Evolutionary conservation across 1,284 basidiomycete species (phyloP).

Genomic region (Rhodotorula sp.): DNA sequence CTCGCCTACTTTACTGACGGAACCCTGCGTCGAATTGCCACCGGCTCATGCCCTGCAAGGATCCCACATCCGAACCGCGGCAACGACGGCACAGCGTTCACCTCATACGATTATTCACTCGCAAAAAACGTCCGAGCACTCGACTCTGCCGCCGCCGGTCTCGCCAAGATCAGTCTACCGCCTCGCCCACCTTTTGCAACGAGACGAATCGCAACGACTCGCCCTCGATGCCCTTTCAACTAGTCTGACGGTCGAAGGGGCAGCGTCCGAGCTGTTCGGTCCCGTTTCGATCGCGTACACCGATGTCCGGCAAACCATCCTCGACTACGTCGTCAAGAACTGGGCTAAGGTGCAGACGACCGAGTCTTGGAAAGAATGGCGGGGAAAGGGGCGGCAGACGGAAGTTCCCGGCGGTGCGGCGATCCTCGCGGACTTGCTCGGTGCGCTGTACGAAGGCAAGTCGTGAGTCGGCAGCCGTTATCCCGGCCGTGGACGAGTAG

Average conservation of each 20-base stretch:
- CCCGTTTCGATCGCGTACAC: neutral
- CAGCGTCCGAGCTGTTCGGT: conserved; percentile 2
- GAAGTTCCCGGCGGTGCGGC: neutral
- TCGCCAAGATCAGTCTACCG: conserved; percentile 9
- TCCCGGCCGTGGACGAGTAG: no score
- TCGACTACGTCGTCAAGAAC: conserved; percentile 1
- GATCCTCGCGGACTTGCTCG: neutral
- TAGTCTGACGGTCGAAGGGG: neutral
- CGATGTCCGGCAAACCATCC: conserved; percentile 1
- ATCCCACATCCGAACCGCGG: no score
- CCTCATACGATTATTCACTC: no score
- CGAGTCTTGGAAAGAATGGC: neutral
- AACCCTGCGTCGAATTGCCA: no score
- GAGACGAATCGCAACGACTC: neutral
- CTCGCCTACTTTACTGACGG: no score
- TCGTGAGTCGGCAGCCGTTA: no score
- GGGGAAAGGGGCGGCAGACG: neutral
- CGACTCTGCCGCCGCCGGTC: neutral
- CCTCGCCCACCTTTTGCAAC: conserved; percentile 10
- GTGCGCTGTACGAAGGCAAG: neutral
- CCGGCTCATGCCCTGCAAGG: no score
- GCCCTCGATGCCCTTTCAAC: neutral
- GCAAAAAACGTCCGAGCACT: no score
- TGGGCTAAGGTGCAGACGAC: neutral
- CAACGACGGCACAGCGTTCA: no score